Conservation (phyloP, 441 rosid species). For the Erodium trifolium region DNA sequence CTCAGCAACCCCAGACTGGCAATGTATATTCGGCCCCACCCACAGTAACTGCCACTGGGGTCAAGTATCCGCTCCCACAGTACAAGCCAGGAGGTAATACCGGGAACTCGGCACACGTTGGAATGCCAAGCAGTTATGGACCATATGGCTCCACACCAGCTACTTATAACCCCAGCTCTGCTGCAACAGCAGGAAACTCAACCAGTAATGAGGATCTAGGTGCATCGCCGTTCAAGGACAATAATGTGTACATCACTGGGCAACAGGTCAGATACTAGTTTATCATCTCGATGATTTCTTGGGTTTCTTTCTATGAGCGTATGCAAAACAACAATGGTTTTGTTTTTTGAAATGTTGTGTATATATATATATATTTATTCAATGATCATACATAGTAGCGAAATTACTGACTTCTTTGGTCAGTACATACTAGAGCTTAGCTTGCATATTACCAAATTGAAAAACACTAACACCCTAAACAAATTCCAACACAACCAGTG, state of each 20-base stretch:
- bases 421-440: too few species aligned
- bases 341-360: too few species aligned
- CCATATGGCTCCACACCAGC: conserved; percentile 71
- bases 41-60: conserved; percentile 53
- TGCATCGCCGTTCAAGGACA: conserved; percentile 72
- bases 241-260: conserved; percentile 57
- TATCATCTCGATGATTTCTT: conserved; percentile 1
- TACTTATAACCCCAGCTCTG: conserved; percentile 61
- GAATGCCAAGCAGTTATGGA: conserved; percentile 72
- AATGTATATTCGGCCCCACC: conserved; percentile 64
- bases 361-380: too few species aligned
- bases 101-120: conserved; percentile 58
- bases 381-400: too few species aligned
- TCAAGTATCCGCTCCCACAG: conserved; percentile 77
- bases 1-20: conserved; percentile 80
- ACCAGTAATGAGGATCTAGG: conserved; percentile 54
- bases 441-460: too few species aligned
- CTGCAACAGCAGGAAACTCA: conserved; percentile 58
- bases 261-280: conserved; percentile 49
- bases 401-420: too few species aligned
- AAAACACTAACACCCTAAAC: too few species aligned
- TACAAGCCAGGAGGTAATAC: conserved; percentile 68
- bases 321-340: background rate
- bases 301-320: background rate
- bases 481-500: too few species aligned